A percentile compares a stretch with the other conserved stretches of the same genome.
phyloP scores from a whole-genome alignment of 768 basidiomycete genomes.

The Termitomyces sp. region DNA sequence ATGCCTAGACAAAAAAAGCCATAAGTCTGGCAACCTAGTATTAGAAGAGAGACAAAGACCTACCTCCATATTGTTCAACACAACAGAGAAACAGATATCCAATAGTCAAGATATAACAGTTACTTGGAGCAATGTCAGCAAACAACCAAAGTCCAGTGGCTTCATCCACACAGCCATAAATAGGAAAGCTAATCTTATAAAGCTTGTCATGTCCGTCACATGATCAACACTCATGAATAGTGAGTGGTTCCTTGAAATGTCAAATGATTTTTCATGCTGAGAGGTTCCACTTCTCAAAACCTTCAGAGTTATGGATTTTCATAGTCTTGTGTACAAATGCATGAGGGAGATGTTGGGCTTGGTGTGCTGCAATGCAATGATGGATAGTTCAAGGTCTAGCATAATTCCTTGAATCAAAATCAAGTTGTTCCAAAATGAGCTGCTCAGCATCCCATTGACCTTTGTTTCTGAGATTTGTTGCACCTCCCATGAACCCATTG shows the following conservation, averaged over 20 bases:
- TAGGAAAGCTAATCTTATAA: slow-evolving; percentile 31
- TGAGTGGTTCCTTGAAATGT: slow-evolving; percentile 26
- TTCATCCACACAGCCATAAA: slow-evolving; percentile 20
- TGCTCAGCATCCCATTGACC: too few relatives aligned
- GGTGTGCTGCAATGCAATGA: background rate
- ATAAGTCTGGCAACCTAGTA: too few relatives aligned
- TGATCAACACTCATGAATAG: too few relatives aligned
- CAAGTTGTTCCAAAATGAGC: too few relatives aligned
- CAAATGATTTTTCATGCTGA: slow-evolving; percentile 1
- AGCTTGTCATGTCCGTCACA: slow-evolving; percentile 5
- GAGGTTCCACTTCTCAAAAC: background rate
- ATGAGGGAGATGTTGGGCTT: too few relatives aligned
- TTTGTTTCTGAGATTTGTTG: background rate
- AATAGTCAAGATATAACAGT: background rate
- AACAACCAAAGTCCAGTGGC: slow-evolving; percentile 3
- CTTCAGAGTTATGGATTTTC: too few relatives aligned
- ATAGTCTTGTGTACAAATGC: too few relatives aligned
- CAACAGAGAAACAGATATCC: slow-evolving; percentile 22
- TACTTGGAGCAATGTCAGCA: slow-evolving; percentile 10
- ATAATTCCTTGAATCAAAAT: background rate
- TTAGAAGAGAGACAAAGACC: background rate
- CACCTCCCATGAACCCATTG: background rate
- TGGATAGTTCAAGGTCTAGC: background rate
- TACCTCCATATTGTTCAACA: slow-evolving; percentile 26
- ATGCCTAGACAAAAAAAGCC: too few relatives aligned